These are phyloP conservation scores for Fusarium tuaranense DNA, from an alignment of 2,329 filamentous ascomycete genomes.

Conservation along the genomic window DNA sequence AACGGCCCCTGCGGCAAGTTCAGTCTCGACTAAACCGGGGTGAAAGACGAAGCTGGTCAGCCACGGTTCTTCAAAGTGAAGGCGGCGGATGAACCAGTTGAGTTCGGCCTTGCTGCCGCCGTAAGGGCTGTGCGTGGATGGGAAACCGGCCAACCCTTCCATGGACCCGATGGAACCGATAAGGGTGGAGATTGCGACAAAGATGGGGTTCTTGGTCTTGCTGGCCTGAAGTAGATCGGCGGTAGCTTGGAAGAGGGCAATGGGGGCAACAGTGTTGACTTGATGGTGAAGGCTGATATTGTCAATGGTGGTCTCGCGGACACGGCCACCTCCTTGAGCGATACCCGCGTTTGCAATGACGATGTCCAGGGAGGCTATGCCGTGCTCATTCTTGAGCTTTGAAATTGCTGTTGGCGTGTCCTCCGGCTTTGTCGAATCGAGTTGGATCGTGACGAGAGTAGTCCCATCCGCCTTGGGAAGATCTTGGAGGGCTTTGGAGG, in stretches of 20 bases:
- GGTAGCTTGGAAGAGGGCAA: not conserved
- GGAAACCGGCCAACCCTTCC: not conserved
- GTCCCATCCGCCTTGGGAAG: not conserved
- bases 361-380: not conserved
- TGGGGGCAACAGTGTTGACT: not conserved
- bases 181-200: not conserved
- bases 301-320: not conserved
- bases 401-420: not conserved
- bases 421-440: not conserved
- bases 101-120: slow-evolving; percentile 33
- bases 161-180: not conserved
- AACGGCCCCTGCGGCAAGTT: not conserved
- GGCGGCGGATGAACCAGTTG: slow-evolving; percentile 26
- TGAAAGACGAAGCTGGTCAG: slow-evolving; percentile 29
- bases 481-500: not conserved
- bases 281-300: not conserved
- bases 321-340: not conserved
- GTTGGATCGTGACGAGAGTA: not conserved
- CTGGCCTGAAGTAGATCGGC: not conserved
- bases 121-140: not conserved
- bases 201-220: not conserved
- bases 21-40: slow-evolving; percentile 19
- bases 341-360: not conserved
- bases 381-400: not conserved
- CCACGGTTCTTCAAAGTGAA: slow-evolving; percentile 43